A percentile compares a stretch with the other conserved stretches of the same genome.
These are phyloP conservation scores for Cercospora nicotianae DNA, from an alignment of 2,329 filamentous ascomycete genomes.

Conservation along the genomic window DNA sequence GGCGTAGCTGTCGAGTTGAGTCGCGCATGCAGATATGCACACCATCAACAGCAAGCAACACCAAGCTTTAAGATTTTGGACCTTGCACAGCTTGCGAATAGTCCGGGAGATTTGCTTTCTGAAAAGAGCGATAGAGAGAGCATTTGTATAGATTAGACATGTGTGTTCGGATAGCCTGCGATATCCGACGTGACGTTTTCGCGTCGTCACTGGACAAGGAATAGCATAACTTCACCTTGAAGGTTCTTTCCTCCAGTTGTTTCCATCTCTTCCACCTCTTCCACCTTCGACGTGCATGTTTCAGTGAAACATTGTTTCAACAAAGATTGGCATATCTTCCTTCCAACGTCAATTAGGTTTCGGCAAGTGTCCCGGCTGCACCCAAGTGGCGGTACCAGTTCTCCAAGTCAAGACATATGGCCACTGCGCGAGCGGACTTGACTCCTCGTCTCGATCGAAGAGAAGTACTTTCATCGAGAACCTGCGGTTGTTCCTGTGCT, in stretches of 20 bases:
- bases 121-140: background rate
- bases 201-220: background rate
- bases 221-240: background rate
- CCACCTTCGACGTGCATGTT: background rate
- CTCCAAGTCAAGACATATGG: background rate
- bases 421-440: background rate
- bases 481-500: no score
- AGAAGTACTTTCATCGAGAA: background rate
- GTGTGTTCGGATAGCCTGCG: background rate
- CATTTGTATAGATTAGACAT: background rate
- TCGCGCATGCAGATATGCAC: no score
- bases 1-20: background rate
- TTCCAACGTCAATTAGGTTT: background rate
- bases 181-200: background rate
- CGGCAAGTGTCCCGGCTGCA: background rate
- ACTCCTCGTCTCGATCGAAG: slow-evolving; percentile 1
- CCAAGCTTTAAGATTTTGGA: no score
- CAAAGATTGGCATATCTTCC: background rate
- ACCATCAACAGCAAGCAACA: no score
- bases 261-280: background rate
- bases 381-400: background rate
- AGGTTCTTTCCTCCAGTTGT: background rate
- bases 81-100: no score
- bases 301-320: background rate
- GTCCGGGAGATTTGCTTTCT: no score